Evolutionary conservation across 345 rosid genomes (phyloP).

Genomic region (Kandelia obovata): DNA sequence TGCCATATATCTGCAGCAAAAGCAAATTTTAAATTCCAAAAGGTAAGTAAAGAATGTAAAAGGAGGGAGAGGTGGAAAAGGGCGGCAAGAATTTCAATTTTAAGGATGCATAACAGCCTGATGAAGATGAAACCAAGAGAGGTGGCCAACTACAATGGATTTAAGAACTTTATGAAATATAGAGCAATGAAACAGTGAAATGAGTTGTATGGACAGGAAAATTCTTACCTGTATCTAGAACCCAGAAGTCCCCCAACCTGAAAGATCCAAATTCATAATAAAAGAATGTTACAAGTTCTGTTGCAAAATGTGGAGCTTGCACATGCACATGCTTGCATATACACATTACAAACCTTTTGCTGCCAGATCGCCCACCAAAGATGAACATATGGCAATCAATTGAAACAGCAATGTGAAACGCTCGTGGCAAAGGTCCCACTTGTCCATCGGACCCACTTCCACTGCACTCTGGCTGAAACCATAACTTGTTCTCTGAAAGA

Average conservation of each 20-base stretch:
- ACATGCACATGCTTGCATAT: neutral
- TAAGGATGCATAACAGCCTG: no score
- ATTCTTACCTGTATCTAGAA: slow-evolving; percentile 79
- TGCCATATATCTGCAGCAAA: slow-evolving; percentile 87
- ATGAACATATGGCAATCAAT: slow-evolving; percentile 95
- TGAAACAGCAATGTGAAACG: slow-evolving; percentile 88
- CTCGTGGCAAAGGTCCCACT: slow-evolving; percentile 80
- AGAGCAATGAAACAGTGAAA: no score
- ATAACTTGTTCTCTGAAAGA: slow-evolving; percentile 66
- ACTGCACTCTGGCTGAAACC: slow-evolving; percentile 90
- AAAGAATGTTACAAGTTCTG: slow-evolving; percentile 3
- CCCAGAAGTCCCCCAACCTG: slow-evolving; percentile 99
- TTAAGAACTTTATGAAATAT: neutral
- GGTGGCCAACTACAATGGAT: neutral
- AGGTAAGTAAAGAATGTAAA: slow-evolving; percentile 3
- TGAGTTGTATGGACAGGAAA: neutral
- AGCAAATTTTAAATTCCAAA: slow-evolving; percentile 8
- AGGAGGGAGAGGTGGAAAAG: neutral
- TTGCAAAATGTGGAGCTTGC: no score
- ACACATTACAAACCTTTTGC: slow-evolving; percentile 49
- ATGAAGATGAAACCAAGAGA: neutral
- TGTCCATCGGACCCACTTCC: slow-evolving; percentile 83
- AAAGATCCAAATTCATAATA: slow-evolving; percentile 14
- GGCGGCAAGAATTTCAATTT: neutral
- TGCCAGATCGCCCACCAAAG: slow-evolving; percentile 88